These are phyloP conservation scores for Ophiostoma montium DNA, from an alignment of 2,329 filamentous ascomycete genomes.

Conservation along the genomic window DNA sequence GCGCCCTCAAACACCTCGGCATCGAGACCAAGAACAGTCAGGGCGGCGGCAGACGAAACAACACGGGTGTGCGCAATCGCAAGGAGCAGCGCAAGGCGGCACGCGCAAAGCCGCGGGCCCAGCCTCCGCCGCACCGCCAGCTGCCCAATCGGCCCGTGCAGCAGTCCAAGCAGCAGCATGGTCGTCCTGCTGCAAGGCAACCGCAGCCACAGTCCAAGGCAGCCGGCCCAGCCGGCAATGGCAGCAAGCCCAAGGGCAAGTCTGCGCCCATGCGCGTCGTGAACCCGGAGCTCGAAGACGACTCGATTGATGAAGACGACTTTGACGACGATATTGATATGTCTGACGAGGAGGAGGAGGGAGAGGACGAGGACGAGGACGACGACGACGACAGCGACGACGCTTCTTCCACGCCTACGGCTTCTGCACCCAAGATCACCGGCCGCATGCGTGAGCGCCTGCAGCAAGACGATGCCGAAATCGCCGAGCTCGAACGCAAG, in stretches of 20 bases:
- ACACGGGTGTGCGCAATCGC: conserved; percentile 1
- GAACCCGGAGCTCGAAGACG: conserved; percentile 3
- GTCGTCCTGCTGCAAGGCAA: too few relatives aligned
- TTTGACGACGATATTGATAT: conserved; percentile 11
- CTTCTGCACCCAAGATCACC: conserved; percentile 16
- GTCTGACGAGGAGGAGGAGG: conserved; percentile 12
- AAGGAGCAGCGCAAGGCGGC: conserved; percentile 42
- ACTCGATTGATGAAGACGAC: conserved; percentile 4
- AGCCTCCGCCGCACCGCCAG: neutral
- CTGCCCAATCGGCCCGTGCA: neutral
- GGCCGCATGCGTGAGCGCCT: conserved; percentile 45
- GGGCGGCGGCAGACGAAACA: conserved; percentile 1
- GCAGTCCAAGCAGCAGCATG: neutral
- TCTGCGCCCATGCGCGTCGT: neutral
- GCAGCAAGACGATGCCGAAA: conserved; percentile 74
- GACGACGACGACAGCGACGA: conserved; percentile 13
- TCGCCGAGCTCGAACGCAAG: conserved; percentile 74
- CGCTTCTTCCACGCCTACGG: conserved; percentile 11
- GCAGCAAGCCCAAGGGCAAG: neutral
- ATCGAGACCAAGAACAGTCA: conserved; percentile 15
- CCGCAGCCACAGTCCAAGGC: neutral
- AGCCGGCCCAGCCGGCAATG: neutral
- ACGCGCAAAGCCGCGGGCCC: conserved; percentile 35
- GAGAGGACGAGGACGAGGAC: conserved; percentile 16
- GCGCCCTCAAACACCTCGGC: conserved; percentile 23